Evolutionary conservation across 2,329 filamentous ascomycete genomes (phyloP).

Genomic region (Pseudopithomyces maydicus): DNA sequence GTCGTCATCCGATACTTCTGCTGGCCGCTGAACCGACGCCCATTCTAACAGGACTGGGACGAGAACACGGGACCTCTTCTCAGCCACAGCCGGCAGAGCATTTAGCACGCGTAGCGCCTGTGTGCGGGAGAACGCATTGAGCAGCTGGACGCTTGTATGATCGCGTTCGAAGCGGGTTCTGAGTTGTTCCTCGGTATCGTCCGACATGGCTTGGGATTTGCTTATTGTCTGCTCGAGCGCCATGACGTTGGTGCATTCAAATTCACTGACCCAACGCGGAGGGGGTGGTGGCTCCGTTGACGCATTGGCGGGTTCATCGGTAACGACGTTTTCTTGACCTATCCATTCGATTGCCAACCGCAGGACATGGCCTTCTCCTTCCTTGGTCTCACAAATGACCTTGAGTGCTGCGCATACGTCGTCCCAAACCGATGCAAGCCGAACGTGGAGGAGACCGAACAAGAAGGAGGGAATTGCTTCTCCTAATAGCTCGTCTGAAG

Average conservation of each 20-base stretch:
- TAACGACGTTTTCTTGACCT: constrained; percentile 14
- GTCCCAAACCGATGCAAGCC: constrained; percentile 85
- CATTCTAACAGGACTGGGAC: constrained; percentile 87
- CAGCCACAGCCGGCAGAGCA: constrained; percentile 75
- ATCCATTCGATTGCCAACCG: constrained; percentile 81
- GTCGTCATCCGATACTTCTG: constrained; percentile 17
- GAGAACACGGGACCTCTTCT: constrained; percentile 82
- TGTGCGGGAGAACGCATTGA: constrained; percentile 65
- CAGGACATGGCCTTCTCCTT: constrained; percentile 74
- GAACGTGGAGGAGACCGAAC: constrained; percentile 87
- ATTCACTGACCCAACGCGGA: constrained; percentile 65
- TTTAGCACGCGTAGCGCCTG: constrained; percentile 81
- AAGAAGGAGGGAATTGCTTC: constrained; percentile 79
- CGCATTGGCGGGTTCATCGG: constrained; percentile 10
- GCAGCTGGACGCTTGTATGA: constrained; percentile 60
- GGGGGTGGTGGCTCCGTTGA: constrained; percentile 12
- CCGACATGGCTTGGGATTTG: constrained; percentile 19
- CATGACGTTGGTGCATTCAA: constrained; percentile 80
- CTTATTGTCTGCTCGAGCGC: constrained; percentile 47
- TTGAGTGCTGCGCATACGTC: constrained; percentile 78
- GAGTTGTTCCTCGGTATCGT: constrained; percentile 57
- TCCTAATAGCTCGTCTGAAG: constrained; percentile 67
- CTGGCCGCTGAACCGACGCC: constrained; percentile 51
- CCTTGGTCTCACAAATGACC: constrained; percentile 70
- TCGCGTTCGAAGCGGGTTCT: constrained; percentile 66